A percentile compares a stretch with the other conserved stretches of the same genome.
Conservation (phyloP, 371 early-diverging fungal genomes). For the Chytridium lagenaria region DNA sequence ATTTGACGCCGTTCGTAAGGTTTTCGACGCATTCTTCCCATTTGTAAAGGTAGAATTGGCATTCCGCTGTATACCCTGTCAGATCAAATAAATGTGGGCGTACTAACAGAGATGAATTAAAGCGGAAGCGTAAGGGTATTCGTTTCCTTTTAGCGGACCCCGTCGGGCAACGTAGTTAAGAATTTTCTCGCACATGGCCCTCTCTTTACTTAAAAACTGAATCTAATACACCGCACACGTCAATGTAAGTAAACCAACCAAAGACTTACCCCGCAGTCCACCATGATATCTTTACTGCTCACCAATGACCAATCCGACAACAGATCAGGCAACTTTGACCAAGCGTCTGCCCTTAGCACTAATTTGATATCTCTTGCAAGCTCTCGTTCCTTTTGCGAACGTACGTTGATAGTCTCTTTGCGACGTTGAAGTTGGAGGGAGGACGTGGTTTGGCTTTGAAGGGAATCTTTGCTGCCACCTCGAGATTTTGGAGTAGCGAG, state of each 20-base stretch:
- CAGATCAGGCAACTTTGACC: slow-evolving; percentile 29
- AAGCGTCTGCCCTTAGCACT: slow-evolving; percentile 25
- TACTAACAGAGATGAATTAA: slow-evolving; percentile 27
- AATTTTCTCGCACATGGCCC: slow-evolving; percentile 29
- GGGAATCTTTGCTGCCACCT: background rate
- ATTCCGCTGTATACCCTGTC: slow-evolving; percentile 24
- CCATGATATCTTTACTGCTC: slow-evolving; percentile 30
- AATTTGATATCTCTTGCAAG: slow-evolving; percentile 31
- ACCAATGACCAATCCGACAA: slow-evolving; percentile 32
- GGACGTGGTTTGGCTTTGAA: background rate
- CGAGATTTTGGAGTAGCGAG: background rate
- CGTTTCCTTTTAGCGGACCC: slow-evolving; percentile 30
- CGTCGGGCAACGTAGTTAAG: slow-evolving; percentile 27
- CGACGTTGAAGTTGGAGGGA: background rate
- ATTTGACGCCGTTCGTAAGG: slow-evolving; percentile 21
- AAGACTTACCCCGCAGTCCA: slow-evolving; percentile 34
- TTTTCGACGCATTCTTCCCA: slow-evolving; percentile 24
- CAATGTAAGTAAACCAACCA: background rate
- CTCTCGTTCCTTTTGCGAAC: slow-evolving; percentile 34
- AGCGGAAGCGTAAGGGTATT: slow-evolving; percentile 32
- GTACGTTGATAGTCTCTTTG: slow-evolving; percentile 17
- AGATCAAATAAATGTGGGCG: background rate
- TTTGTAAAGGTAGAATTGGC: slow-evolving; percentile 29
- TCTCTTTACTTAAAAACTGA: slow-evolving; percentile 30
- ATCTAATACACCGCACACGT: slow-evolving; percentile 13